These are phyloP conservation scores for Microcyclospora pomicola DNA, from an alignment of 2,329 filamentous ascomycete species.

Conservation along the genomic window DNA sequence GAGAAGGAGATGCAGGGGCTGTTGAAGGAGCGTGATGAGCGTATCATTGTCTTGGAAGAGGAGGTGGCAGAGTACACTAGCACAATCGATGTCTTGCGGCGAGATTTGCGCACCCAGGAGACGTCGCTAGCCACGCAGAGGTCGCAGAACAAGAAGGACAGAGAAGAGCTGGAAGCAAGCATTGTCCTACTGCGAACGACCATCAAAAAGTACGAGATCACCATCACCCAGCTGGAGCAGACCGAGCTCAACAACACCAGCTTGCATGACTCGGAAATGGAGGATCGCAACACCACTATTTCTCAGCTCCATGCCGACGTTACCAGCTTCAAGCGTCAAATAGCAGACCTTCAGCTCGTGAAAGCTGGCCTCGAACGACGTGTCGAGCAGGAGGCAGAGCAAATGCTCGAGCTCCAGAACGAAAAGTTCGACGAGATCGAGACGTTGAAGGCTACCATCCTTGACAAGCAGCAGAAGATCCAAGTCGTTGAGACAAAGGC, in stretches of 20 bases:
- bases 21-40: constrained; percentile 18
- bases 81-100: constrained; percentile 16
- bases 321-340: constrained; percentile 7
- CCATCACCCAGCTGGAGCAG: constrained; percentile 14
- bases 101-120: constrained; percentile 14
- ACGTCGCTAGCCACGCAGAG: constrained; percentile 7
- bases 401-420: constrained; percentile 23
- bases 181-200: constrained; percentile 14
- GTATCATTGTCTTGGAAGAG: constrained; percentile 16
- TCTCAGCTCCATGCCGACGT: constrained; percentile 18
- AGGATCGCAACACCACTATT: constrained; percentile 21
- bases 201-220: constrained; percentile 12
- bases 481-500: constrained; percentile 19
- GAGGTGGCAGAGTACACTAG: constrained; percentile 12
- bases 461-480: constrained; percentile 23
- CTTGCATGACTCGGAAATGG: constrained; percentile 19
- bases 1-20: constrained; percentile 16
- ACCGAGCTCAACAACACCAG: constrained; percentile 12
- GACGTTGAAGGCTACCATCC: constrained; percentile 15
- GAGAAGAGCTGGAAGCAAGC: constrained; percentile 15
- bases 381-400: constrained; percentile 22
- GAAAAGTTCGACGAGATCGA: constrained; percentile 22
- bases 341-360: constrained; percentile 15
- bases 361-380: constrained; percentile 21
- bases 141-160: constrained; percentile 8